These are phyloP conservation scores for Effrenium voratum DNA, from an alignment of 73 alveolate species.

Conservation along the genomic window DNA sequence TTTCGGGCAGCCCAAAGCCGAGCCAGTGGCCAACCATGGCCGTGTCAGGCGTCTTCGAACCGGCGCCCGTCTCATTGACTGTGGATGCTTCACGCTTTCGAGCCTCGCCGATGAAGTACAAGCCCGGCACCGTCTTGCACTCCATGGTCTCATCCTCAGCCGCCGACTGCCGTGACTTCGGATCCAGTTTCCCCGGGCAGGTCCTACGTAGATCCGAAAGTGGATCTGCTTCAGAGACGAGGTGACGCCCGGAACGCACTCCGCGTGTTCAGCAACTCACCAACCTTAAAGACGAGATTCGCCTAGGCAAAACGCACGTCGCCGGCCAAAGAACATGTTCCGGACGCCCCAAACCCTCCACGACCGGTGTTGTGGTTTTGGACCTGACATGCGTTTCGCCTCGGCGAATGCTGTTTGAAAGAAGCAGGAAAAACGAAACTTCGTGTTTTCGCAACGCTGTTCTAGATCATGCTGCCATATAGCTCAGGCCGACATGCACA, in stretches of 20 bases:
- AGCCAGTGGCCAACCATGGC: not conserved
- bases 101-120: constrained; percentile 89
- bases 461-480: not conserved
- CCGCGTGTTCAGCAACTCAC: not conserved
- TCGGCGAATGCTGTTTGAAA: not conserved
- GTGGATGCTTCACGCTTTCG: not conserved
- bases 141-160: constrained; percentile 93
- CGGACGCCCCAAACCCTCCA: not conserved
- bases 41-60: not conserved
- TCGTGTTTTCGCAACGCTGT: not conserved
- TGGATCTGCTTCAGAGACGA: not conserved
- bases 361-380: not conserved
- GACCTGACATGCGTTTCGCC: not conserved
- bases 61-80: not conserved
- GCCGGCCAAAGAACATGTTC: not conserved
- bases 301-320: not conserved
- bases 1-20: not conserved
- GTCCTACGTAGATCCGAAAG: not conserved
- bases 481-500: not conserved
- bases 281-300: not conserved
- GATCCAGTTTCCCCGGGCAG: not conserved
- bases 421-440: not conserved
- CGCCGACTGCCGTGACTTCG: too few relatives aligned
- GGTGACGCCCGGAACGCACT: not conserved
- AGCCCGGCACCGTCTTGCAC: constrained; percentile 80